These are phyloP conservation scores for Cetraspora pellucida DNA, from an alignment of 192 early-diverging fungal genomes.

Conservation along the genomic window DNA sequence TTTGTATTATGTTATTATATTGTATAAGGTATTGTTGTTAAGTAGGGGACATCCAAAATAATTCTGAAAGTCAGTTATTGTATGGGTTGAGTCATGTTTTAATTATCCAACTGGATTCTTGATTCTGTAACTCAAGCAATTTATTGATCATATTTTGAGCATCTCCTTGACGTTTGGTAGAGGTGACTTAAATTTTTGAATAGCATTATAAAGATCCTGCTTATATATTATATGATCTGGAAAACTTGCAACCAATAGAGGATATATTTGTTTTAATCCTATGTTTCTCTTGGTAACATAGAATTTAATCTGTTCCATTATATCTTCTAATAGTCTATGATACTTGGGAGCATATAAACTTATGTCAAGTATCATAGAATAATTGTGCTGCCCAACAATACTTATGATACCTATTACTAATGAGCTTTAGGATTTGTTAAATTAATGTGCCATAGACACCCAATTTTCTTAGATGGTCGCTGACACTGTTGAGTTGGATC, in stretches of 20 bases:
- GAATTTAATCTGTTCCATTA: neutral
- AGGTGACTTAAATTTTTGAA: neutral
- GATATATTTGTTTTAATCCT: neutral
- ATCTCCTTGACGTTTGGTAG: neutral
- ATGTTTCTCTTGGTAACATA: neutral
- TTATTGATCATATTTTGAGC: neutral
- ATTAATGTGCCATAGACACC: neutral
- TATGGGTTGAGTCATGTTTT: neutral
- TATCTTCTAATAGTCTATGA: neutral
- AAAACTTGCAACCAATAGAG: neutral
- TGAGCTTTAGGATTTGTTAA: neutral
- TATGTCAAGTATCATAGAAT: neutral
- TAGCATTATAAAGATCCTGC: neutral
- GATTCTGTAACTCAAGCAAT: neutral
- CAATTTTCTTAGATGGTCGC: neutral
- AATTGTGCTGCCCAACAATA: neutral
- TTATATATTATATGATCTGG: neutral
- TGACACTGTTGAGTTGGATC: neutral
- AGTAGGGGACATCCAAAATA: neutral
- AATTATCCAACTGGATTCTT: neutral
- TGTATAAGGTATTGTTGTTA: neutral
- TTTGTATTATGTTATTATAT: neutral
- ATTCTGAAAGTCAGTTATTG: neutral
- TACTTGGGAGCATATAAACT: neutral
- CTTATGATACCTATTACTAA: neutral